Base-by-base conservation (phyloP, 2,329 filamentous ascomycete genomes). In the Aspergillus caelatus region DNA sequence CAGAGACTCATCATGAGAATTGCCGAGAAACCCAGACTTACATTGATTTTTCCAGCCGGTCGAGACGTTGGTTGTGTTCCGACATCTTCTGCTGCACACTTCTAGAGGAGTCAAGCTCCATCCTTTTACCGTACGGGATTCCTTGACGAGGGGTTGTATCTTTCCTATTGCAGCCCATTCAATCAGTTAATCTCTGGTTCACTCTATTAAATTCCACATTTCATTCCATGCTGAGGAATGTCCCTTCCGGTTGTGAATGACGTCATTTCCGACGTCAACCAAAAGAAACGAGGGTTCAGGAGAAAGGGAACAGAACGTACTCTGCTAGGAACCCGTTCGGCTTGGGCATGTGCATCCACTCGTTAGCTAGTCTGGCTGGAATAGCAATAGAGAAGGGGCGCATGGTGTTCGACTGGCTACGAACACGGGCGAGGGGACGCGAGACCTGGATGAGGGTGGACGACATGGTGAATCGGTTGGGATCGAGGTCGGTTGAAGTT, bases 1-100 rank as follows among this genome's bases (percentile, higher is more conserved):
- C 5, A 7, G 1, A 1, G 10, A 5, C 23, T 52, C 16, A 14
- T 19, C 46, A 58, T 65, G 16, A 9, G 2, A 41, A 7, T 11
- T 5, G 12, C 14, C 12, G 34, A 36, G 34, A 5, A 36, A 8
- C 10, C 10, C 16, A 41, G 39, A 9, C 72, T 45, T 63, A 75
- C 73, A 74, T 48, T 28, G 71, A 65, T 23, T 71, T 67, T 34
- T 75, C 72, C 6, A 74, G 58, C 43, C 72, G 72, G 2, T 72
- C 67, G 36, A 72, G 68, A 30, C 71, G 67, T n/a, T 67, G 65
- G 16, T 66, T 67, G 28, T 69, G 66, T 48, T 73, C 70, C 60
- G 66, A 63, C 62, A 74, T 30, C 56, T 71, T 71, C 34, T 48
- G 32, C 3, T 66, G 67, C 14, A 74, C 61, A 1, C 52, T 10